These are phyloP conservation scores for Globisporangium ultimum DNA, from an alignment of 352 stramenopile species.

Conservation along the genomic window DNA sequence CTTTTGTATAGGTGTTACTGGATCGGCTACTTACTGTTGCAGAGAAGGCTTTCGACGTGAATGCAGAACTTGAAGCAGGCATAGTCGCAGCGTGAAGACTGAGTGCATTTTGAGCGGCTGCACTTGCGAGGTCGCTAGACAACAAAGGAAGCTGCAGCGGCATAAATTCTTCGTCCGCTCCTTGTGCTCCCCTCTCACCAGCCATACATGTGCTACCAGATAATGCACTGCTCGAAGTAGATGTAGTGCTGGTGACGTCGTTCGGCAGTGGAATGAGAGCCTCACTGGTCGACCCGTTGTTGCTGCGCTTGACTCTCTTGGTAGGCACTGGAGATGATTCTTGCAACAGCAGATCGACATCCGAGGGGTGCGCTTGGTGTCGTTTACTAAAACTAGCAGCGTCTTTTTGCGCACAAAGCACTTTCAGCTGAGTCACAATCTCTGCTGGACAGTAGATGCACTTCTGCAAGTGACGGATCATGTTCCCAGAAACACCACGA, in stretches of 20 bases:
- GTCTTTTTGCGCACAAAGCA: slow-evolving; percentile 69
- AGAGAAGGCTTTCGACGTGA: neutral
- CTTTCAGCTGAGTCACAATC: slow-evolving; percentile 60
- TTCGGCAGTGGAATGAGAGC: slow-evolving; percentile 8
- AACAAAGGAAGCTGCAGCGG: slow-evolving; percentile 39
- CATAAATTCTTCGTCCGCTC: slow-evolving; percentile 40
- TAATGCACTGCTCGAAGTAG: neutral
- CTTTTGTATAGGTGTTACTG: slow-evolving; percentile 1
- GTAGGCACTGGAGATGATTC: slow-evolving; percentile 16
- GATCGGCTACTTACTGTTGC: neutral
- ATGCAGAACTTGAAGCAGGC: neutral
- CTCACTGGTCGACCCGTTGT: neutral
- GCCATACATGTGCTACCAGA: neutral
- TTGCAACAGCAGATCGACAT: slow-evolving; percentile 36
- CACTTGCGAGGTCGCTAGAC: slow-evolving; percentile 16
- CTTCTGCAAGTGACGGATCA: slow-evolving; percentile 82
- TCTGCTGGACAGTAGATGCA: slow-evolving; percentile 71
- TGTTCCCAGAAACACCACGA: slow-evolving; percentile 74
- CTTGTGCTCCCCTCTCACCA: neutral
- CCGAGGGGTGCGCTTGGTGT: slow-evolving; percentile 38
- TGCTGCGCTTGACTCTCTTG: slow-evolving; percentile 20
- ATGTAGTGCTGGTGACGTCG: neutral
- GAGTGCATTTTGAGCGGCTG: neutral
- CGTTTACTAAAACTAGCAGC: slow-evolving; percentile 69
- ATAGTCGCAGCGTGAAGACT: neutral